These are phyloP conservation scores for Metarhizium robertsii DNA, from an alignment of 2,329 filamentous ascomycete species.

Conservation along the genomic window DNA sequence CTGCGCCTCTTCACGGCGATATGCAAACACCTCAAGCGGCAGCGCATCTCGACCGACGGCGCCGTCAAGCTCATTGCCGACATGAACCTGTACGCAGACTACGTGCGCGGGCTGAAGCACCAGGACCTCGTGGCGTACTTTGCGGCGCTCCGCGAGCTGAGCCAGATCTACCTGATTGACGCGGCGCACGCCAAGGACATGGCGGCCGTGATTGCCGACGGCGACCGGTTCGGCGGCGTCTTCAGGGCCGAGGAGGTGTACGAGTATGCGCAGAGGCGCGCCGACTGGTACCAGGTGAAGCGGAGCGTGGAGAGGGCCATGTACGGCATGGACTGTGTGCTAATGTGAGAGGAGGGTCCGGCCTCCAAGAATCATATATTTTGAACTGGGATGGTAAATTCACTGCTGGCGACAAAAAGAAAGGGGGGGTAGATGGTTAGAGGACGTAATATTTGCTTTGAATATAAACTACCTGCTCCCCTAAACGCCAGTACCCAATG, in stretches of 20 bases:
- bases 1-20: constrained; percentile 83
- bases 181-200: constrained; percentile 80
- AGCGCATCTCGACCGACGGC: constrained; percentile 82
- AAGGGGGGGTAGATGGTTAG: background rate
- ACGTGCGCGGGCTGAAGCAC: constrained; percentile 74
- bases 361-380: too few relatives aligned
- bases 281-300: constrained; percentile 91
- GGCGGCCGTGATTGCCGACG: constrained; percentile 88
- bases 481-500: background rate
- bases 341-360: constrained; percentile 53
- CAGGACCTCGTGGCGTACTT: constrained; percentile 83
- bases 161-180: constrained; percentile 92
- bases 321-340: constrained; percentile 82
- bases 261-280: constrained; percentile 87
- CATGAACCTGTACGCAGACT: constrained; percentile 88
- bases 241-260: constrained; percentile 96
- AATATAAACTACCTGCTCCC: background rate
- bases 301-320: constrained; percentile 88
- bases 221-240: constrained; percentile 80
- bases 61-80: constrained; percentile 91
- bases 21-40: constrained; percentile 95
- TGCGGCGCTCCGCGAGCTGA: constrained; percentile 79
- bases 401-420: too few relatives aligned
- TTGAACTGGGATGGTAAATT: too few relatives aligned
- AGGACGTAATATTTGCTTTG: background rate